phyloP scores from a whole-genome alignment of 805 yeast genomes.

The Candida tibetensis region DNA sequence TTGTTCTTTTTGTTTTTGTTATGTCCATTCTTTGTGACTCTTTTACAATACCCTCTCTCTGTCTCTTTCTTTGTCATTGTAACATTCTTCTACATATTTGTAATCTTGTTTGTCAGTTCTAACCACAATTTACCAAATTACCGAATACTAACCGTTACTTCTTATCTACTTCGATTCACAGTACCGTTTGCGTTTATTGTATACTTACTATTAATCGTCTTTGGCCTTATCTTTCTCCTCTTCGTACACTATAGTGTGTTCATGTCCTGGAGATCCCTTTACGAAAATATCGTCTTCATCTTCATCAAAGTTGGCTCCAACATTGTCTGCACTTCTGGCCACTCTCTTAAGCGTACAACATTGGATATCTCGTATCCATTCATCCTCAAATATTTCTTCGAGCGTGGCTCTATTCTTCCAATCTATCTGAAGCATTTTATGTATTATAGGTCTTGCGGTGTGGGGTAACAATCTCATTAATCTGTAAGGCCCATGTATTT shows the following conservation, averaged over 20 bases:
- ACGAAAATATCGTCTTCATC: constrained; percentile 37
- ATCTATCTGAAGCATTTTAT: constrained; percentile 62
- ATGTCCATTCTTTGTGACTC: too few relatives aligned
- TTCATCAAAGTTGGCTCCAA: constrained; percentile 28
- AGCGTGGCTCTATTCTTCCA: constrained; percentile 62
- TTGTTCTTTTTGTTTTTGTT: too few relatives aligned
- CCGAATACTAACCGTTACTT: too few relatives aligned
- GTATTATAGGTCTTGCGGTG: constrained; percentile 74
- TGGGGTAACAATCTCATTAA: constrained; percentile 79
- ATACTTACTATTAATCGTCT: too few relatives aligned
- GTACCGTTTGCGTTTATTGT: too few relatives aligned
- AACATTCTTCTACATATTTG: too few relatives aligned
- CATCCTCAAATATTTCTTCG: constrained; percentile 63
- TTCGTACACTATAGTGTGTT: constrained; percentile 34
- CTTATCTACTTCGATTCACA: too few relatives aligned
- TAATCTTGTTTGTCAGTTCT: too few relatives aligned
- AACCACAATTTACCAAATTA: too few relatives aligned
- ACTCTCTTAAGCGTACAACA: constrained; percentile 51
- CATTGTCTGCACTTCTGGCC: constrained; percentile 16
- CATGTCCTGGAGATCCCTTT: constrained; percentile 38
- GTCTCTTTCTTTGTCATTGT: too few relatives aligned
- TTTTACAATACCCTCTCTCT: too few relatives aligned
- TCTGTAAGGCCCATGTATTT: constrained; percentile 80
- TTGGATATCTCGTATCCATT: constrained; percentile 64
- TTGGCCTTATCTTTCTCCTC: constrained; percentile 2